Evolutionary conservation across 441 rosid species (phyloP).

Genomic region (Syzygium malaccense): DNA sequence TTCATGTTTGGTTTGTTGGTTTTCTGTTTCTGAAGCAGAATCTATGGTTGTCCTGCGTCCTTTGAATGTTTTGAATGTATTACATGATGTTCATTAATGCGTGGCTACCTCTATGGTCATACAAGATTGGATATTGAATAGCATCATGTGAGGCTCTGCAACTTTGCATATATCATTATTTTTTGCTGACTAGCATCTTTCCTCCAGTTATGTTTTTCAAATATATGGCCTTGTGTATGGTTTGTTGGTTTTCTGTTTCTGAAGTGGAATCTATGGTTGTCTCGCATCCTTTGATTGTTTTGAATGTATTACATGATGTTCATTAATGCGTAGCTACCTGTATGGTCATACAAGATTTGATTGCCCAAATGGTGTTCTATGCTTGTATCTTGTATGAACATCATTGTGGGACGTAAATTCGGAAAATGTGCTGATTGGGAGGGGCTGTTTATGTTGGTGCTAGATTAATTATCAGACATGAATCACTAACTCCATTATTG

Average conservation of each 20-base stretch:
- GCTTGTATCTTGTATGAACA: not conserved
- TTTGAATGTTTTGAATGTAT: not conserved
- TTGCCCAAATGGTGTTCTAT: not conserved
- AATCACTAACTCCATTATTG: constrained; percentile 5
- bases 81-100: not conserved
- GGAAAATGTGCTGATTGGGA: not conserved
- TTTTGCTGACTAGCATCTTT: not conserved
- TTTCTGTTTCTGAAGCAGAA: not conserved
- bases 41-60: not conserved
- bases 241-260: not conserved
- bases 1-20: not conserved
- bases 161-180: not conserved
- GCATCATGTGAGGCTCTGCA: not conserved
- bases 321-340: not conserved
- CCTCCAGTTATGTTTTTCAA: not conserved
- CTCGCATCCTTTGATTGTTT: not conserved
- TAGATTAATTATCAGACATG: not conserved
- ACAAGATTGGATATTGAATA: not conserved
- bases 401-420: not conserved
- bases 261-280: not conserved
- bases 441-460: not conserved
- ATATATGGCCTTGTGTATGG: not conserved
- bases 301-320: not conserved
- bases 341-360: not conserved
- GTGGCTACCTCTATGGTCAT: not conserved